Conservation (phyloP, 345 rosid species). For the Arabis hirsuta region DNA sequence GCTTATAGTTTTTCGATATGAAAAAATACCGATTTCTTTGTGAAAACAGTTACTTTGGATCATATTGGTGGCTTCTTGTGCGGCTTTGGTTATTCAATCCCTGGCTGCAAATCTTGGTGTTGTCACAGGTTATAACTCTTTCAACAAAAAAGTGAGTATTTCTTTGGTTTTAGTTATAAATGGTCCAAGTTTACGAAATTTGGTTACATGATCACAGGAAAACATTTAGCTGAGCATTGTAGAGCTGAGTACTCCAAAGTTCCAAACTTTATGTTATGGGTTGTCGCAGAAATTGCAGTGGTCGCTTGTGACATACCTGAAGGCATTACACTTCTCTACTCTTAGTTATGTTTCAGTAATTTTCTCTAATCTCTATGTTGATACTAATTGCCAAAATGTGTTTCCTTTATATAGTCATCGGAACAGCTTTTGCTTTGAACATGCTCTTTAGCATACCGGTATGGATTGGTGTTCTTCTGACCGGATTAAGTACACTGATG, state of each 20-base stretch:
- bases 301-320: conserved; percentile 99
- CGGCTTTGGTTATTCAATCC: conserved; percentile 90
- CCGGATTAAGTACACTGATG: conserved; percentile 85
- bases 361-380: neutral
- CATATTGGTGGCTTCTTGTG: conserved; percentile 90
- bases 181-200: conserved; percentile 2
- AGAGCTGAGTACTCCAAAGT: conserved; percentile 74
- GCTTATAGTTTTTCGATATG: neutral
- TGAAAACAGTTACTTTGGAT: conserved; percentile 84
- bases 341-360: neutral
- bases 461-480: conserved; percentile 93
- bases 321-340: conserved; percentile 50
- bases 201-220: conserved; percentile 51
- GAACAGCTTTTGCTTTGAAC: conserved; percentile 95
- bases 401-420: conserved; percentile 61
- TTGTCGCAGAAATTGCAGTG: conserved; percentile 85
- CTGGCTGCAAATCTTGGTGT: conserved; percentile 95
- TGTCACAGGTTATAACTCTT: conserved; percentile 66
- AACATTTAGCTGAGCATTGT: conserved; percentile 95
- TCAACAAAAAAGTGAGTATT: neutral
- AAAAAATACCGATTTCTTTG: neutral
- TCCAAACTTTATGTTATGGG: conserved; percentile 82
- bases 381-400: neutral
- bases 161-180: neutral
- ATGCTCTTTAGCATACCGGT: conserved; percentile 88